Evolutionary conservation across 805 yeast genomes (phyloP).

Genomic region (Yarrowia sp.): DNA sequence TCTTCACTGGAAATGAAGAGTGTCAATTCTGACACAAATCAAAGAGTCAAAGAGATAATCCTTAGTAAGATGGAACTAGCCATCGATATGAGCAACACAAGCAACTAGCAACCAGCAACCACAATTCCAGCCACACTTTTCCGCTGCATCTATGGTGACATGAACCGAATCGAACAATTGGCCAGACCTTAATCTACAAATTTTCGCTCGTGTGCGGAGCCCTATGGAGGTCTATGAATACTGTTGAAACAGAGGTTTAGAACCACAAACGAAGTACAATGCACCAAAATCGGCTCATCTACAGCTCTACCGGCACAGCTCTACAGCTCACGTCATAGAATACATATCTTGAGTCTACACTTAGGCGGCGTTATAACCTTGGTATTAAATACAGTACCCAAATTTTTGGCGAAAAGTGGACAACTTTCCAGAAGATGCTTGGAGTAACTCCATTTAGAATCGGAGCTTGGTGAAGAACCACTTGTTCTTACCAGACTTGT

Average conservation of each 20-base stretch:
- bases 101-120: too few relatives aligned
- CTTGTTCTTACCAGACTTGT: slow-evolving; percentile 98
- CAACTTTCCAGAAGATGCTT: slow-evolving; percentile 19
- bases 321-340: neutral
- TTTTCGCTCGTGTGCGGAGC: neutral
- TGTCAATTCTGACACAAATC: too few relatives aligned
- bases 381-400: slow-evolving; percentile 25
- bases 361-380: slow-evolving; percentile 6
- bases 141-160: neutral
- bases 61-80: too few relatives aligned
- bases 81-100: too few relatives aligned
- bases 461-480: slow-evolving; percentile 99
- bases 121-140: neutral
- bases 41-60: too few relatives aligned
- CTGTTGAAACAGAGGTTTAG: neutral
- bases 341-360: slow-evolving; percentile 24
- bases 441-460: slow-evolving; percentile 52
- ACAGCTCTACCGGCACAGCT: too few relatives aligned
- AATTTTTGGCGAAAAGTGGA: slow-evolving; percentile 19
- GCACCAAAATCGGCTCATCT: too few relatives aligned
- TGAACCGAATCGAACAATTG: neutral
- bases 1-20: too few relatives aligned
- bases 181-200: slow-evolving; percentile 15
- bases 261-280: too few relatives aligned
- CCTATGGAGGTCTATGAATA: neutral